phyloP scores from a whole-genome alignment of 805 yeast species.

The Ogataea henricii region DNA sequence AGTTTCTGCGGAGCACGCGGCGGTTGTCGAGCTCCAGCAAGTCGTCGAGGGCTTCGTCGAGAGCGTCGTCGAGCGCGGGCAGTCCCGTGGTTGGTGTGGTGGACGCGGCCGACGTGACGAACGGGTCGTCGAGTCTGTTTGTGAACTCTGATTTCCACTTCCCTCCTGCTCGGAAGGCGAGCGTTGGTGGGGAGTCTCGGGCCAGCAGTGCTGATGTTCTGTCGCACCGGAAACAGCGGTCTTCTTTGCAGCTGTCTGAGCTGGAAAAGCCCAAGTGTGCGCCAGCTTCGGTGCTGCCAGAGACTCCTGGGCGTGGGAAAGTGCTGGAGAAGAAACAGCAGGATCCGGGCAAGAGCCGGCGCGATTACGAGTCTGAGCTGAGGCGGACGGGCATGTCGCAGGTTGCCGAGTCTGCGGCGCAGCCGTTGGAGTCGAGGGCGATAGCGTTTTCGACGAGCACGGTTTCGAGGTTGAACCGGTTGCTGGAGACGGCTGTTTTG shows the following conservation, averaged over 20 bases:
- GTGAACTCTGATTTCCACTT: background rate
- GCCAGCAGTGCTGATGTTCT: background rate
- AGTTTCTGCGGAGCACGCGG: conserved; percentile 3
- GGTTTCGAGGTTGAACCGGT: conserved; percentile 15
- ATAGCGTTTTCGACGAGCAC: conserved; percentile 28
- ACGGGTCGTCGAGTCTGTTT: background rate
- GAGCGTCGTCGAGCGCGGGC: too few relatives aligned
- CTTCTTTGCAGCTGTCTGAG: background rate
- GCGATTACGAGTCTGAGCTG: conserved; percentile 23
- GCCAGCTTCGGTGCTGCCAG: too few relatives aligned
- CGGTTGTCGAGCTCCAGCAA: background rate
- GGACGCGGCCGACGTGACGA: background rate
- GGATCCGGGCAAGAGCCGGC: conserved; percentile 21
- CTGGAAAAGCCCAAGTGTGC: too few relatives aligned
- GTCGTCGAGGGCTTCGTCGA: background rate
- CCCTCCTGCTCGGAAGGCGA: background rate
- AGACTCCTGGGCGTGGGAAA: too few relatives aligned
- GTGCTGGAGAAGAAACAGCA: conserved; percentile 11
- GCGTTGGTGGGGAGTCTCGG: too few relatives aligned
- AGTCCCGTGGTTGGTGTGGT: background rate
- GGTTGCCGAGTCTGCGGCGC: conserved; percentile 17
- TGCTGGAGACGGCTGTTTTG: conserved; percentile 7
- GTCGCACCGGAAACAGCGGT: background rate
- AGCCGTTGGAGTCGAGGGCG: conserved; percentile 17
- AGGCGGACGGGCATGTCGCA: conserved; percentile 25